phyloP scores from a whole-genome alignment of 345 rosid genomes.

The Arabis hirsuta region DNA sequence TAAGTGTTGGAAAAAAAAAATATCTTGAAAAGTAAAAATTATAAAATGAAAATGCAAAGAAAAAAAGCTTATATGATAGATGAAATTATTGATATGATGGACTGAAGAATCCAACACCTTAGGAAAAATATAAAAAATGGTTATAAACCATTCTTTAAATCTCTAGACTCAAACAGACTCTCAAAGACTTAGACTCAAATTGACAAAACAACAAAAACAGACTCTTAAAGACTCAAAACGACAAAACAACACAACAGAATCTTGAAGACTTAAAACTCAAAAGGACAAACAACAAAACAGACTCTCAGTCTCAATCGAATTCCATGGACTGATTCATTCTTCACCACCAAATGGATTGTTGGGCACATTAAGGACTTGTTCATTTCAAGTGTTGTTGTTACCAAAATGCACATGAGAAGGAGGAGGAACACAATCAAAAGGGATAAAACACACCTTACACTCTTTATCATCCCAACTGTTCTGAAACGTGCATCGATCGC shows the following conservation, averaged over 20 bases:
- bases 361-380: not conserved
- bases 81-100: too few relatives aligned
- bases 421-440: not conserved
- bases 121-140: too few relatives aligned
- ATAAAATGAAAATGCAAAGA: too few relatives aligned
- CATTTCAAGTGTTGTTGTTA: not conserved
- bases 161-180: too few relatives aligned
- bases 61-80: too few relatives aligned
- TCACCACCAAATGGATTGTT: not conserved
- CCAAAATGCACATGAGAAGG: not conserved
- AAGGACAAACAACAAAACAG: not conserved
- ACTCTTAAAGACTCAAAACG: too few relatives aligned
- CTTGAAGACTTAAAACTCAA: not conserved
- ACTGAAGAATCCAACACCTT: too few relatives aligned
- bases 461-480: not conserved
- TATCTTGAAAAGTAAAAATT: too few relatives aligned
- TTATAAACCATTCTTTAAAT: too few relatives aligned
- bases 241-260: not conserved
- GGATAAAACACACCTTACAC: slow-evolving; percentile 9
- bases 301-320: not conserved
- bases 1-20: too few relatives aligned
- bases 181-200: too few relatives aligned
- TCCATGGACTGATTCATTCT: not conserved
- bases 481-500: slow-evolving; percentile 11
- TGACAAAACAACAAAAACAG: not conserved